Evolutionary conservation across 2,329 filamentous ascomycete species (phyloP).

Genomic region (Xylariaceae sp.): DNA sequence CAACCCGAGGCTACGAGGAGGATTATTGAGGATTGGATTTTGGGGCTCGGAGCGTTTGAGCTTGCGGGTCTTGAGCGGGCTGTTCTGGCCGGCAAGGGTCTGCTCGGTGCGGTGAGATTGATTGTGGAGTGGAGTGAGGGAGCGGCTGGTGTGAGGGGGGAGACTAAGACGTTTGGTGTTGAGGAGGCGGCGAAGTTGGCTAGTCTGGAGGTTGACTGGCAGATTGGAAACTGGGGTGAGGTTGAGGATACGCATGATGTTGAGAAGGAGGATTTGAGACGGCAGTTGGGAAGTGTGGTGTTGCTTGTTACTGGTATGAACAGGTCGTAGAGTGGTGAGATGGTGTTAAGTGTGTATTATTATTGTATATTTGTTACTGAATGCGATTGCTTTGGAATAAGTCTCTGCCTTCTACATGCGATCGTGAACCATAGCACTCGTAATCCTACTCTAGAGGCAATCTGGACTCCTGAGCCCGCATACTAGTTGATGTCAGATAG

Average conservation of each 20-base stretch:
- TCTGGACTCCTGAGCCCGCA: too few species aligned
- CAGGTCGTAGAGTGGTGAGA: constrained; percentile 21
- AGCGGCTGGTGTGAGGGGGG: constrained; percentile 40
- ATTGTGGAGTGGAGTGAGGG: constrained; percentile 84
- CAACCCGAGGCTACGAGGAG: constrained; percentile 72
- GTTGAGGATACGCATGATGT: constrained; percentile 99
- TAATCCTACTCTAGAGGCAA: too few species aligned
- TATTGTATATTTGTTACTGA: background rate
- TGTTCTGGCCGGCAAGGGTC: constrained; percentile 78
- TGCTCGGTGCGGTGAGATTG: constrained; percentile 71
- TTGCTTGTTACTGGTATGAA: constrained; percentile 64
- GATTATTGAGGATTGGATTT: constrained; percentile 73
- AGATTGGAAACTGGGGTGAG: constrained; percentile 88
- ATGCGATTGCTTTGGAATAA: background rate
- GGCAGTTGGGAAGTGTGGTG: constrained; percentile 83
- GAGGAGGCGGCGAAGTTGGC: constrained; percentile 75
- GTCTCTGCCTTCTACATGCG: too few species aligned
- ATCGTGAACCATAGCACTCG: too few species aligned
- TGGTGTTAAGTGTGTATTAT: constrained; percentile 4
- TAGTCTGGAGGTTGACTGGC: constrained; percentile 83
- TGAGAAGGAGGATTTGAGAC: constrained; percentile 78
- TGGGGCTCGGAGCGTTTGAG: constrained; percentile 68
- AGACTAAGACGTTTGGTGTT: constrained; percentile 58
- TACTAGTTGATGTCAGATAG: too few species aligned
- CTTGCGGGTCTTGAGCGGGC: constrained; percentile 81